Percentiles rank a stretch among this genome's conserved stretches.
Conservation (phyloP, 345 rosid species). For the Eucalyptus sideroxylon region DNA sequence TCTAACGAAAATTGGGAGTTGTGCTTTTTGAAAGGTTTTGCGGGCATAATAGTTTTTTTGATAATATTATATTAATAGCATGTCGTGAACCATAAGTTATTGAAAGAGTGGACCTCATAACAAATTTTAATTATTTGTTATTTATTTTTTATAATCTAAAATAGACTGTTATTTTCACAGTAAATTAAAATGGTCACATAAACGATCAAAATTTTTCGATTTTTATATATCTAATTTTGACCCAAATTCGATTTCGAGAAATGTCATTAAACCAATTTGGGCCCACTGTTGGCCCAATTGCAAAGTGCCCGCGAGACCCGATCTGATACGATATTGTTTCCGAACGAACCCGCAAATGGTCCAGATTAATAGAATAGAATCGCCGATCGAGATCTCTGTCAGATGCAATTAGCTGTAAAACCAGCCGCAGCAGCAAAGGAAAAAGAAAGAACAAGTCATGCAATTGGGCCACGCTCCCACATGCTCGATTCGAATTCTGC, state of each 20-base stretch:
- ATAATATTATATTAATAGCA: too few species aligned
- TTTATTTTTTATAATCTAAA: too few species aligned
- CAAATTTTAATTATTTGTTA: too few species aligned
- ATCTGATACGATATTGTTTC: background rate
- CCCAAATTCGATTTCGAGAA: background rate
- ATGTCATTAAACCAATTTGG: background rate
- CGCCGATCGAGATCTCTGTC: background rate
- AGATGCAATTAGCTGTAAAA: background rate
- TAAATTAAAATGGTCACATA: rapidly evolving
- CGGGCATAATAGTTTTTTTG: rapidly evolving
- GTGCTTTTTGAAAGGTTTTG: too few species aligned
- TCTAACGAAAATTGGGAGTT: background rate
- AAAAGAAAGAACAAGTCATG: background rate
- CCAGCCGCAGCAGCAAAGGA: background rate
- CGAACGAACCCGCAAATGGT: background rate
- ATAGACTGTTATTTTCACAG: rapidly evolving
- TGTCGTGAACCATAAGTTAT: rapidly evolving
- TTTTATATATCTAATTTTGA: background rate
- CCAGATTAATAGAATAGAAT: background rate
- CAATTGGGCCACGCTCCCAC: background rate
- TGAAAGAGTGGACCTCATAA: rapidly evolving
- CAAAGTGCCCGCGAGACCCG: background rate
- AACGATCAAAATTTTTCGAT: background rate
- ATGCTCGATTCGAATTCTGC: background rate
- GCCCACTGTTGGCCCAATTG: background rate